Conservation (phyloP, 1,284 basidiomycete species). For the Ganoderma sinense region DNA sequence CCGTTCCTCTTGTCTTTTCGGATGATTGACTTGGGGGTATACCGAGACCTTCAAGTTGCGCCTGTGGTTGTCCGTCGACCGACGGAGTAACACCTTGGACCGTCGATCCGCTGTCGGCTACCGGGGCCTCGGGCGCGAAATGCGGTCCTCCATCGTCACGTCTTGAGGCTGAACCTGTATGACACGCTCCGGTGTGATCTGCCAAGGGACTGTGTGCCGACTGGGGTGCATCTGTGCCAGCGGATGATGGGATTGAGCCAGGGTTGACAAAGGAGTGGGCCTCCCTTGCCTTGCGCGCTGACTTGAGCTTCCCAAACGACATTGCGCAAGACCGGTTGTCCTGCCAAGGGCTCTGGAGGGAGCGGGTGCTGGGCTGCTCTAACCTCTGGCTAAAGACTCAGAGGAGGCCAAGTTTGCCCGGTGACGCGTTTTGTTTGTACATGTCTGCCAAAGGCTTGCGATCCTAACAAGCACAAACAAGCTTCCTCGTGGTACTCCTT, state of each 20-base stretch:
- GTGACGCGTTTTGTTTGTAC: slow-evolving; percentile 25
- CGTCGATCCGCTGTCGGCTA: too few relatives aligned
- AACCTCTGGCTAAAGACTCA: background rate
- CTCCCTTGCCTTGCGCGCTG: slow-evolving; percentile 36
- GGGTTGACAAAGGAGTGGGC: slow-evolving; percentile 38
- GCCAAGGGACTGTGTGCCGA: background rate
- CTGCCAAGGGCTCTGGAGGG: background rate
- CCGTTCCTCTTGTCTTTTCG: background rate
- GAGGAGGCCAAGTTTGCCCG: background rate
- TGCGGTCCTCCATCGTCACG: background rate
- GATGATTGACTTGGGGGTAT: background rate
- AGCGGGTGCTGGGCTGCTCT: background rate
- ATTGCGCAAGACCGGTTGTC: slow-evolving; percentile 26
- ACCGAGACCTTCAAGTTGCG: background rate
- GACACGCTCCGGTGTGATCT: background rate
- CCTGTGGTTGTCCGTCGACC: background rate
- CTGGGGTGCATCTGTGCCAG: background rate
- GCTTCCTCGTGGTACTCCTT: too few relatives aligned
- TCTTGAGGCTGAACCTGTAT: background rate
- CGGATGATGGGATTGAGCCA: background rate
- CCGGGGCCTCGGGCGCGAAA: background rate
- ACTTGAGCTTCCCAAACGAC: slow-evolving; percentile 42
- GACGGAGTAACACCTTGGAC: background rate
- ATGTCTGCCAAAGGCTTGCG: slow-evolving; percentile 26
- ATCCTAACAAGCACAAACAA: slow-evolving; percentile 28